Conservation (phyloP, 108 stramenopile genomes). For the Aurantiochytrium sp. region DNA sequence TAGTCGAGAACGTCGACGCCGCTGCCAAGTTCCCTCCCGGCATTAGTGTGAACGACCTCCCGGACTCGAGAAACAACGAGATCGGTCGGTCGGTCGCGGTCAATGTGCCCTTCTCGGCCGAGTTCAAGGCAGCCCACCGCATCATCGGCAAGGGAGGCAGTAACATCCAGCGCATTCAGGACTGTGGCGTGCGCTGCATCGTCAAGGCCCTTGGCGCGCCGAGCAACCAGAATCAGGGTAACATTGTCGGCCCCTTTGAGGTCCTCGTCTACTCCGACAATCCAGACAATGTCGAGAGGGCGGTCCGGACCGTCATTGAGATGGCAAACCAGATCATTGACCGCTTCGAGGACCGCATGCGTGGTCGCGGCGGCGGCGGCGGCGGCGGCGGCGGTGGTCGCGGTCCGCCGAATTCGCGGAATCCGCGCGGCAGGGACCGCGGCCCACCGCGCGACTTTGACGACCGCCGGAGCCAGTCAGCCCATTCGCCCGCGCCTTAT, state of each 20-base stretch:
- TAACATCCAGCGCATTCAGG: slow-evolving; percentile 5
- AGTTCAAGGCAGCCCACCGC: slow-evolving; percentile 3
- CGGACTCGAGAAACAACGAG: neutral
- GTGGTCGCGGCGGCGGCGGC: neutral
- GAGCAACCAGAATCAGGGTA: neutral
- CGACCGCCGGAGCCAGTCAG: neutral
- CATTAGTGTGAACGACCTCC: neutral
- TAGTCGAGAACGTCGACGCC: neutral
- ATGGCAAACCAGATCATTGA: neutral
- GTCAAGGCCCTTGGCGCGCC: slow-evolving; percentile 14
- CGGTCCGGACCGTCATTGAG: neutral
- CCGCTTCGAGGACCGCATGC: neutral
- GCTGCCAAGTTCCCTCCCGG: neutral
- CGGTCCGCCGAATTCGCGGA: no score
- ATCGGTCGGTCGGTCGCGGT: neutral
- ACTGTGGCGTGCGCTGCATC: neutral
- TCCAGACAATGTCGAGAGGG: neutral
- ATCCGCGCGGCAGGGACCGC: neutral
- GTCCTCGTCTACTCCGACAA: neutral
- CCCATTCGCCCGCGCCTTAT: neutral
- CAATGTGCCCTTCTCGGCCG: neutral
- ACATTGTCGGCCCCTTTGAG: slow-evolving; percentile 1
- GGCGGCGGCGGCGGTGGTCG: neutral
- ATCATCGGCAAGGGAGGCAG: slow-evolving; percentile 17
- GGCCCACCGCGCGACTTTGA: neutral